Percentiles rank a stretch among this genome's conserved stretches.
Conservation (phyloP, 2,329 filamentous ascomycete species). For the Colletotrichum godetiae region DNA sequence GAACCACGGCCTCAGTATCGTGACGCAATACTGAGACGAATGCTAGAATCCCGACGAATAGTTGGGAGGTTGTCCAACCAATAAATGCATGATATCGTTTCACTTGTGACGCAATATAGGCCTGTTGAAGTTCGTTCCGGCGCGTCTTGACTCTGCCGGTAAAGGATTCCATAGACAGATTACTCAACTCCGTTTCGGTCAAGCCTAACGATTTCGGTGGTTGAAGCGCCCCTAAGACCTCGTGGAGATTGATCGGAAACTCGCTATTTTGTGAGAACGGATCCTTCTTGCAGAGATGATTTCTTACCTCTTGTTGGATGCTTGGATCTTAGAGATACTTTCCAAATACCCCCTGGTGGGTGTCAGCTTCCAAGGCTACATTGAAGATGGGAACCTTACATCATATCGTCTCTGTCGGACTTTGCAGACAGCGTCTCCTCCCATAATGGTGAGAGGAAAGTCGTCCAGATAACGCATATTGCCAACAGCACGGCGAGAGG, state of each 20-base stretch:
- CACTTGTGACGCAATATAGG: background rate
- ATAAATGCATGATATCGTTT: background rate
- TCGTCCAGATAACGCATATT: background rate
- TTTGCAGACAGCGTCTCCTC: background rate
- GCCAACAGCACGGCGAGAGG: background rate
- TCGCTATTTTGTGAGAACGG: no score
- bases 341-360: background rate
- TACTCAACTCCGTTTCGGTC: background rate
- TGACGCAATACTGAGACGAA: background rate
- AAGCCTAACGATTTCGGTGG: background rate
- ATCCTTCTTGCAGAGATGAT: no score
- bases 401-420: background rate
- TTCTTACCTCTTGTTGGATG: background rate
- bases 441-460: background rate
- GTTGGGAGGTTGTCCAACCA: background rate
- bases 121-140: background rate
- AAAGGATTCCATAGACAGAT: background rate
- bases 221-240: no score
- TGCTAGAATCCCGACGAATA: background rate
- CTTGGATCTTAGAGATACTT: background rate
- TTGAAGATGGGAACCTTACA: background rate
- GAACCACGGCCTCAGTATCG: background rate
- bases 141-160: background rate
- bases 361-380: background rate
- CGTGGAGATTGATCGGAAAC: no score